phyloP scores from a whole-genome alignment of 495 filamentous ascomycete species.

The Thozetella sp. region DNA sequence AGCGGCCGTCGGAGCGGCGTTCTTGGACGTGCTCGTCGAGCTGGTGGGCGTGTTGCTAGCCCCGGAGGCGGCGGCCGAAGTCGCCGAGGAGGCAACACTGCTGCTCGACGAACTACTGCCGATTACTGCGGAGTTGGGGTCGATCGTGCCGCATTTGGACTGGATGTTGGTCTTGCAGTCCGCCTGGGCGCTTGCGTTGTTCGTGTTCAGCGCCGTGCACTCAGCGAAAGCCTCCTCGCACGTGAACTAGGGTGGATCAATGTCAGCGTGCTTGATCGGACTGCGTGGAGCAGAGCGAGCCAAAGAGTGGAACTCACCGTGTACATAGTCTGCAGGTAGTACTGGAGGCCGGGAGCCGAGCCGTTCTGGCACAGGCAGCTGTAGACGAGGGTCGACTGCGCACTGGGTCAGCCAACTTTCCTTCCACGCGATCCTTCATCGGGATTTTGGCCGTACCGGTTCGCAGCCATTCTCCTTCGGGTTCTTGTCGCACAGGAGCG shows the following conservation, averaged over 20 bases:
- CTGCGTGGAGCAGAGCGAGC: background rate
- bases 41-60: slow-evolving; percentile 7
- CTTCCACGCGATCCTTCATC: background rate
- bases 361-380: slow-evolving; percentile 31
- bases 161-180: slow-evolving; percentile 33
- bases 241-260: slow-evolving; percentile 21
- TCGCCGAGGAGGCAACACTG: slow-evolving; percentile 7
- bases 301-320: slow-evolving; percentile 20
- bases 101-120: background rate
- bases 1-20: slow-evolving; percentile 19
- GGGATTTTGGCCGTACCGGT: slow-evolving; percentile 17
- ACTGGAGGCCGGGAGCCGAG: slow-evolving; percentile 31
- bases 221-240: slow-evolving; percentile 27
- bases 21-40: slow-evolving; percentile 10
- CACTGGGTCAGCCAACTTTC: slow-evolving; percentile 7
- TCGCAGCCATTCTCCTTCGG: slow-evolving; percentile 23
- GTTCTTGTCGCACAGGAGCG: slow-evolving; percentile 23
- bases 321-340: slow-evolving; percentile 36
- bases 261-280: slow-evolving; percentile 4
- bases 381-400: slow-evolving; percentile 25
- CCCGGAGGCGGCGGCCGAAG: slow-evolving; percentile 6
- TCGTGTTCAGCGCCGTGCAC: slow-evolving; percentile 25
- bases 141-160: slow-evolving; percentile 30
- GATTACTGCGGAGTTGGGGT: slow-evolving; percentile 22
- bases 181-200: slow-evolving; percentile 21